phyloP scores from a whole-genome alignment of 1,139 yeast genomes.

The Zygosaccharomyces sapae region DNA sequence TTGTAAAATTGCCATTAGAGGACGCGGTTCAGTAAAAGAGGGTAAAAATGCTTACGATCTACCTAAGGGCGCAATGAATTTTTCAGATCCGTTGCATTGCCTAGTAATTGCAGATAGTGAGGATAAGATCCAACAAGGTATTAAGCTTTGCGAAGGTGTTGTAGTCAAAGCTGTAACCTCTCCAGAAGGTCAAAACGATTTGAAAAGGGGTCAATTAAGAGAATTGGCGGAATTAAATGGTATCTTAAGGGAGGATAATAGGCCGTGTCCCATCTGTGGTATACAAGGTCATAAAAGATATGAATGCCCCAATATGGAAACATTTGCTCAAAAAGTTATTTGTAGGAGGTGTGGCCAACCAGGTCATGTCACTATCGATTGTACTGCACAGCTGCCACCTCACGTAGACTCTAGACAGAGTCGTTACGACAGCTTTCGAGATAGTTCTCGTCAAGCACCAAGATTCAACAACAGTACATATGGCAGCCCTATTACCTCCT shows the following conservation, averaged over 20 bases:
- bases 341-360: conserved; percentile 75
- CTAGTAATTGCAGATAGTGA: conserved; percentile 79
- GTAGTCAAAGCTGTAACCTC: conserved; percentile 79
- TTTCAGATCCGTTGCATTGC: conserved; percentile 84
- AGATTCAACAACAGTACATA: neutral
- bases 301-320: conserved; percentile 56
- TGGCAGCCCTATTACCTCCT: neutral
- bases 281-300: conserved; percentile 57
- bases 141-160: conserved; percentile 67
- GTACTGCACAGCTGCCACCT: conserved; percentile 40
- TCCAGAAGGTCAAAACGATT: conserved; percentile 90
- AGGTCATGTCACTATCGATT: conserved; percentile 89
- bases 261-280: conserved; percentile 58
- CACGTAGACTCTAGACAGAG: conserved; percentile 15
- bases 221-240: conserved; percentile 93
- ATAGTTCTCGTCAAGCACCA: neutral
- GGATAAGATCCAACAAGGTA: conserved; percentile 72
- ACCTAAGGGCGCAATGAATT: conserved; percentile 46
- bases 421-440: conserved; percentile 8
- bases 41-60: conserved; percentile 60
- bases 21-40: conserved; percentile 92
- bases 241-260: conserved; percentile 76
- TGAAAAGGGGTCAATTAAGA: conserved; percentile 83
- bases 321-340: conserved; percentile 54
- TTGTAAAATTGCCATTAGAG: conserved; percentile 82